Conservation (phyloP, 176 grass and related monocot genomes). For the Themeda triandra region DNA sequence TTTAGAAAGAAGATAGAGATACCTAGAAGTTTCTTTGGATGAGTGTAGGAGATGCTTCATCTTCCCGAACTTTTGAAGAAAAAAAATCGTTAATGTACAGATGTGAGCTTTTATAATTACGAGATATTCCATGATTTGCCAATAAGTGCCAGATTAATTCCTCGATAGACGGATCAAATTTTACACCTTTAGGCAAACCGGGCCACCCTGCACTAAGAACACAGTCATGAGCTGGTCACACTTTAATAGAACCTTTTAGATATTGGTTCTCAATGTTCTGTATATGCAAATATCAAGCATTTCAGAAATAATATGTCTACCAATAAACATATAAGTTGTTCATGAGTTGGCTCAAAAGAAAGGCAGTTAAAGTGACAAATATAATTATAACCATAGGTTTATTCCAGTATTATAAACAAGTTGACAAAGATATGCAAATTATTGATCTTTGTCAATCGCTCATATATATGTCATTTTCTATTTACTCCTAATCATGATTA, state of each 20-base stretch:
- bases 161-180: too few relatives aligned
- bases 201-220: too few relatives aligned
- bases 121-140: too few relatives aligned
- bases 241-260: too few relatives aligned
- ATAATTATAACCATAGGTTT: background rate
- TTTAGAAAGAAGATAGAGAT: background rate
- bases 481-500: background rate
- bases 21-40: conserved; percentile 99
- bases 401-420: conserved; percentile 14
- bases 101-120: too few relatives aligned
- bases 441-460: background rate
- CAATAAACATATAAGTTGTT: background rate
- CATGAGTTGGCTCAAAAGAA: background rate
- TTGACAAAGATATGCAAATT: background rate
- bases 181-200: too few relatives aligned
- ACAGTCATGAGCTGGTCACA: too few relatives aligned
- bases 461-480: background rate
- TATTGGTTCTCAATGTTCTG: too few relatives aligned
- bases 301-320: conserved; percentile 21
- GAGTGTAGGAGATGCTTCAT: conserved; percentile 91
- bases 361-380: conserved; percentile 4
- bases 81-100: too few relatives aligned
- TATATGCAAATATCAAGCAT: background rate
- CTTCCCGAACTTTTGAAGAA: conserved; percentile 73
- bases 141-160: too few relatives aligned